A percentile compares a stretch with the other conserved stretches of the same genome.
These are phyloP conservation scores for Filobasidium floriforme DNA, from an alignment of 768 basidiomycete genomes.

Conservation along the genomic window DNA sequence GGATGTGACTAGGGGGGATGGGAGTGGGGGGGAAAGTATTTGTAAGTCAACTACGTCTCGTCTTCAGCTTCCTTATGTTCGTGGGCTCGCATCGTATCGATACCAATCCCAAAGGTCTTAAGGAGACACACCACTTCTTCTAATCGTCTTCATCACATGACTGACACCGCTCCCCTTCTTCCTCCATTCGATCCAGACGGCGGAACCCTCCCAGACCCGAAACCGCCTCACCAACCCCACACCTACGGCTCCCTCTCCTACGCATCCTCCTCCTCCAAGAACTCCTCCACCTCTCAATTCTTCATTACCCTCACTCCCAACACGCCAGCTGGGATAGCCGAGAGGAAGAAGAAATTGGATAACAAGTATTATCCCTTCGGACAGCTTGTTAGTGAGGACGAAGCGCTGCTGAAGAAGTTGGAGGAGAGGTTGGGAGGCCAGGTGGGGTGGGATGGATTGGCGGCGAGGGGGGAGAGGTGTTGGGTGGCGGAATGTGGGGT, in stretches of 20 bases:
- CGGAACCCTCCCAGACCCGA: slow-evolving; percentile 54
- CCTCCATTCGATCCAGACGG: slow-evolving; percentile 49
- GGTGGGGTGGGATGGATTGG: neutral
- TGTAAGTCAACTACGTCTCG: no score
- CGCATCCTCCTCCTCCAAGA: slow-evolving; percentile 53
- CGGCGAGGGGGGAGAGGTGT: slow-evolving; percentile 36
- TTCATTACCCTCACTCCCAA: slow-evolving; percentile 42
- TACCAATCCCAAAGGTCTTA: no score
- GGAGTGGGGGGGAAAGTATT: slow-evolving; percentile 52
- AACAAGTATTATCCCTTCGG: slow-evolving; percentile 53
- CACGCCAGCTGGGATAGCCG: no score
- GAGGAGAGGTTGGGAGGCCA: slow-evolving; percentile 41
- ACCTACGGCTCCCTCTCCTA: slow-evolving; percentile 51
- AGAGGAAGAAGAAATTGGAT: slow-evolving; percentile 48
- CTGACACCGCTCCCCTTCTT: no score
- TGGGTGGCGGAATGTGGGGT: slow-evolving; percentile 3
- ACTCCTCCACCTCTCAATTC: slow-evolving; percentile 30
- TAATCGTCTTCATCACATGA: no score
- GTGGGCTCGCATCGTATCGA: no score
- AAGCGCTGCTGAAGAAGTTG: slow-evolving; percentile 38
- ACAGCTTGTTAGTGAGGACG: slow-evolving; percentile 40
- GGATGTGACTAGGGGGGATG: slow-evolving; percentile 54
- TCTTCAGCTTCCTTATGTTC: no score
- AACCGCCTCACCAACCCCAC: slow-evolving; percentile 48
- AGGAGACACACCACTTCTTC: no score